Evolutionary conservation across 805 yeast species (phyloP).

Genomic region (Isabelozyma pseudorhagii): DNA sequence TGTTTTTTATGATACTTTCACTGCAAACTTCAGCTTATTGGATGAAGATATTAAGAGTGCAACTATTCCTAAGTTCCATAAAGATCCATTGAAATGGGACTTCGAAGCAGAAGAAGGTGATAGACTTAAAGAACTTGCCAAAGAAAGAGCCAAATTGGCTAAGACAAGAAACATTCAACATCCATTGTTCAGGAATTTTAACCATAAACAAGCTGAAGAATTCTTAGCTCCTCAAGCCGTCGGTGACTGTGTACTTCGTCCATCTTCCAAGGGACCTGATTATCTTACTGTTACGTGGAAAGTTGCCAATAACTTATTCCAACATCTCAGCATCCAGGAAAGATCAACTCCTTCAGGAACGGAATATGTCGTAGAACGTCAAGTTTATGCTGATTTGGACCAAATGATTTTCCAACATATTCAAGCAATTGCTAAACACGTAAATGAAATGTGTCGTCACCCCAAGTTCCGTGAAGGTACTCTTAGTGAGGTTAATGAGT

Average conservation of each 20-base stretch:
- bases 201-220: conserved; percentile 86
- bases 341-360: conserved; percentile 61
- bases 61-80: conserved; percentile 41
- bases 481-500: conserved; percentile 73
- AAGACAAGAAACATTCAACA: conserved; percentile 82
- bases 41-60: conserved; percentile 63
- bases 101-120: conserved; percentile 70
- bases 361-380: conserved; percentile 61
- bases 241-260: conserved; percentile 93
- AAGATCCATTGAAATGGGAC: conserved; percentile 76
- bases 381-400: conserved; percentile 81
- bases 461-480: conserved; percentile 88
- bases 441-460: conserved; percentile 78
- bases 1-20: conserved; percentile 71
- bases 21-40: conserved; percentile 69
- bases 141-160: conserved; percentile 64
- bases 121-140: conserved; percentile 51
- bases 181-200: conserved; percentile 83
- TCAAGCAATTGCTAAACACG: conserved; percentile 76
- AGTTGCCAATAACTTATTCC: conserved; percentile 85
- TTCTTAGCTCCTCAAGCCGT: conserved; percentile 82
- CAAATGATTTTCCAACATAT: conserved; percentile 87
- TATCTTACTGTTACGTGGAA: conserved; percentile 96
- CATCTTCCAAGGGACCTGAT: conserved; percentile 85
- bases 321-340: conserved; percentile 86